Evolutionary conservation across 108 stramenopile species (phyloP), one percentile per base, ranked within the genome.

Genomic region (Discostella pseudostelligera): DNA sequence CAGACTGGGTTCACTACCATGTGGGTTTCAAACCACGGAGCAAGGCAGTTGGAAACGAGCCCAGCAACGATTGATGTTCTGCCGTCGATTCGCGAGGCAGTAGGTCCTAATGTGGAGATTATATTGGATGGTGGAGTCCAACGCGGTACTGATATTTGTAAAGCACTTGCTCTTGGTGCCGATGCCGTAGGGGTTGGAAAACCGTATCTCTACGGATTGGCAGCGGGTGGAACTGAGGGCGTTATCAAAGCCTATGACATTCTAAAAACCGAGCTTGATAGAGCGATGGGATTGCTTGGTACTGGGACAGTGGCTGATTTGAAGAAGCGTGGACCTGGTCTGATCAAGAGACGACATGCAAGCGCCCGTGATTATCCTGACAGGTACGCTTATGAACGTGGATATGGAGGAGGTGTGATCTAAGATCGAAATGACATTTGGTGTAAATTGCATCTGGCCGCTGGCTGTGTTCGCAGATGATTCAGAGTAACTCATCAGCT

Each of bases 21-120:
- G 72, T 97, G 96, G 98, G 90, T 99, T 25, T 96, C 94, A 45
- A 97, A 99, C 73, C 98, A 99, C 74, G 98, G 98, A 21, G 96
- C 95, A 13, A 84, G 98, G 65, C 98, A 99, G 76, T 81, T 99
- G 21, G 98, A 99, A 59, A 97, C 96, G 25, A 85, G 85, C 9
- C 93, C 95, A 0, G 95, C 98, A 8, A 96, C 97, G 22, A 96
- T 97, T 69, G 96, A 97, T 68, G 92, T 96, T 1, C 78, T 99
- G 7, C 97, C 97, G 3, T 92, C 92, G 32, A 94, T 94, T 56
- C 90, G 96, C 43, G 93, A 85, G 70, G 89, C 88, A 12, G 97
- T 96, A 13, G 97, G 92, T 25, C 87, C 87, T 32, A 92, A 85
- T 74, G 93, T 88, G 39, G 95, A 97, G 78, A 93, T 99, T 39